A percentile compares a stretch with the other conserved stretches of the same genome.
These are phyloP conservation scores for Populus nigra DNA, from an alignment of 345 rosid genomes.

Conservation along the genomic window DNA sequence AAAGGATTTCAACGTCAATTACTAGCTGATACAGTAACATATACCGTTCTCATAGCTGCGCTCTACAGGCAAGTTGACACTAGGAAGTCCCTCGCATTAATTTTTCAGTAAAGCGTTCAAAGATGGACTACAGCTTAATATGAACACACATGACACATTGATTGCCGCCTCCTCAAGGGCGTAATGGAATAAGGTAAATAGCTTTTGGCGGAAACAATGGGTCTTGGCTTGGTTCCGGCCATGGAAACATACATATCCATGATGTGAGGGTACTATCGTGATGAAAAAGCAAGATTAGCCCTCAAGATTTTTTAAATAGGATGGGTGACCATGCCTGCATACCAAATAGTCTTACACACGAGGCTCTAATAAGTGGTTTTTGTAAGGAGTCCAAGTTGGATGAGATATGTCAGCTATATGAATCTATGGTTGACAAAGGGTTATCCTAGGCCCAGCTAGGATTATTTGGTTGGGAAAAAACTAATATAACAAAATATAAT, in stretches of 20 bases:
- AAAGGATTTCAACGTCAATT: constrained; percentile 45
- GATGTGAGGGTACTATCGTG: constrained; percentile 68
- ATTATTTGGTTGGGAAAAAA: no score
- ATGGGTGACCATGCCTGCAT: constrained; percentile 59
- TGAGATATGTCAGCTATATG: constrained; percentile 54
- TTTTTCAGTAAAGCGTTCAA: constrained; percentile 60
- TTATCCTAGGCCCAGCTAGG: constrained; percentile 12
- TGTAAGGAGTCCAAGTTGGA: constrained; percentile 70
- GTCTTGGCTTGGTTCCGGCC: constrained; percentile 60
- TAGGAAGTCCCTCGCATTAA: constrained; percentile 44
- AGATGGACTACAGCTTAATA: constrained; percentile 60
- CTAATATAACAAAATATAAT: no score
- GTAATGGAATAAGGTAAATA: constrained; percentile 62
- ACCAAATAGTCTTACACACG: constrained; percentile 69
- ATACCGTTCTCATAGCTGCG: constrained; percentile 75
- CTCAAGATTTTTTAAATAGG: constrained; percentile 43
- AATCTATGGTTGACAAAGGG: constrained; percentile 69
- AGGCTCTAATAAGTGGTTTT: constrained; percentile 76
- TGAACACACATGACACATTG: constrained; percentile 52
- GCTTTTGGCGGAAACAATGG: constrained; percentile 47
- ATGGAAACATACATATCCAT: constrained; percentile 85
- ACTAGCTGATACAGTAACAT: constrained; percentile 69
- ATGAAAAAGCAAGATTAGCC: constrained; percentile 46
- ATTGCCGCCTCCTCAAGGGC: constrained; percentile 66
- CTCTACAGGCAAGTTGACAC: constrained; percentile 51